phyloP scores from a whole-genome alignment of 176 grass and related monocot species.

The Puccinellia tenuiflora region DNA sequence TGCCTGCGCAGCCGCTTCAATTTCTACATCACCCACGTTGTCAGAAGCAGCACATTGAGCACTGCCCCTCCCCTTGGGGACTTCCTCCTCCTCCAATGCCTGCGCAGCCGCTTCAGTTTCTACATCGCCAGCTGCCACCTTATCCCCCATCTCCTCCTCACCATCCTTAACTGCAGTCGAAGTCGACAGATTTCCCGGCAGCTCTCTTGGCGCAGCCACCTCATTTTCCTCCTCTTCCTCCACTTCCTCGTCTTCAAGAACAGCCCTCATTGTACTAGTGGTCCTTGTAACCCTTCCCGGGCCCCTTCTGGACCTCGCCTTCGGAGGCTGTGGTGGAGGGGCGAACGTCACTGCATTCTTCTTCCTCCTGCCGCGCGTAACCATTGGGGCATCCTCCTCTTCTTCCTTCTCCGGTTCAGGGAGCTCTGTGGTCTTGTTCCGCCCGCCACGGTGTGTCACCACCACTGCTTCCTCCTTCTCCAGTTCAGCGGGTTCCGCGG shows the following conservation, averaged over 20 bases:
- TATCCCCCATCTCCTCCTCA: slow-evolving; percentile 8
- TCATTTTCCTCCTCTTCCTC: background rate
- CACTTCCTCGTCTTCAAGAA: background rate
- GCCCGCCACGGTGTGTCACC: background rate
- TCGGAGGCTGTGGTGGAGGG: slow-evolving; percentile 11
- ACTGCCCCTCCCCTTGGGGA: background rate
- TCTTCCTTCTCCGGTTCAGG: background rate
- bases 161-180: background rate
- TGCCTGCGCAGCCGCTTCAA: background rate
- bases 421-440: background rate
- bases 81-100: slow-evolving; percentile 19
- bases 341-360: background rate
- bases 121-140: slow-evolving; percentile 8
- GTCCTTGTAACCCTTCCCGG: background rate
- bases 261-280: background rate
- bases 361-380: background rate
- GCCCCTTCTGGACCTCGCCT: slow-evolving; percentile 5
- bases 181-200: background rate
- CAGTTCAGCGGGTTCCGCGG: background rate
- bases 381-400: background rate
- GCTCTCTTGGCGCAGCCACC: slow-evolving; percentile 6
- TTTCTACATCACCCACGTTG: background rate
- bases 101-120: background rate
- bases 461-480: background rate
- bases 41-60: slow-evolving; percentile 1